phyloP scores from a whole-genome alignment of 768 basidiomycete genomes.

The Mycena crocata region DNA sequence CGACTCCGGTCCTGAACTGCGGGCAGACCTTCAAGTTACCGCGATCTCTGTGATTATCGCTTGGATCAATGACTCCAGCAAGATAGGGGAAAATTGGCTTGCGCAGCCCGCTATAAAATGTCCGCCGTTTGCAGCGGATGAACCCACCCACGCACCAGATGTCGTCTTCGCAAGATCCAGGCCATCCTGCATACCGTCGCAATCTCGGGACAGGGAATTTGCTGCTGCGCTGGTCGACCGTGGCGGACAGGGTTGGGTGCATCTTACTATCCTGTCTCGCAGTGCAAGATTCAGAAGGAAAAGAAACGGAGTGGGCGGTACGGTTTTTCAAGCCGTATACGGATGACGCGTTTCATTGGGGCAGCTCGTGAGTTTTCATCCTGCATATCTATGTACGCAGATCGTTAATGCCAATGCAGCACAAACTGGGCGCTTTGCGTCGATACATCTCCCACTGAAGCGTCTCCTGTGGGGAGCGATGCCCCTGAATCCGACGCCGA shows the following conservation, averaged over 20 bases:
- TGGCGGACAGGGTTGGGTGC: slow-evolving; percentile 9
- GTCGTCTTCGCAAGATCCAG: not conserved
- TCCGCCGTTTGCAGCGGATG: no score
- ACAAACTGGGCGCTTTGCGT: slow-evolving; percentile 21
- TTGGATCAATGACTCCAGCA: no score
- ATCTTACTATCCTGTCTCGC: slow-evolving; percentile 6
- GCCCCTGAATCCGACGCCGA: not conserved
- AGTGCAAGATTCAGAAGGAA: not conserved
- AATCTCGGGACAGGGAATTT: not conserved
- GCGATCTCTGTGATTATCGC: no score
- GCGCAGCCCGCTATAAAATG: no score
- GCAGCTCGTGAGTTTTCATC: slow-evolving; percentile 14
- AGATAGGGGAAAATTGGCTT: no score
- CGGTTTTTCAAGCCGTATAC: slow-evolving; percentile 13
- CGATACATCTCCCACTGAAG: not conserved
- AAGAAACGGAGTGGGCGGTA: not conserved
- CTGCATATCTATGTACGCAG: no score
- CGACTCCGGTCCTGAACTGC: no score
- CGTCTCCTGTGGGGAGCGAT: not conserved
- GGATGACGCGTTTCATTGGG: slow-evolving; percentile 6
- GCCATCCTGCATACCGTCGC: slow-evolving; percentile 4
- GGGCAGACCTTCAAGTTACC: no score
- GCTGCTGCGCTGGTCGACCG: slow-evolving; percentile 17
- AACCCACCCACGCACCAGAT: no score
- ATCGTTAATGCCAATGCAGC: not conserved